A percentile compares a stretch with the other conserved stretches of the same genome.
Conservation (phyloP, 2,329 filamentous ascomycete genomes). For the Didymella glomerata region DNA sequence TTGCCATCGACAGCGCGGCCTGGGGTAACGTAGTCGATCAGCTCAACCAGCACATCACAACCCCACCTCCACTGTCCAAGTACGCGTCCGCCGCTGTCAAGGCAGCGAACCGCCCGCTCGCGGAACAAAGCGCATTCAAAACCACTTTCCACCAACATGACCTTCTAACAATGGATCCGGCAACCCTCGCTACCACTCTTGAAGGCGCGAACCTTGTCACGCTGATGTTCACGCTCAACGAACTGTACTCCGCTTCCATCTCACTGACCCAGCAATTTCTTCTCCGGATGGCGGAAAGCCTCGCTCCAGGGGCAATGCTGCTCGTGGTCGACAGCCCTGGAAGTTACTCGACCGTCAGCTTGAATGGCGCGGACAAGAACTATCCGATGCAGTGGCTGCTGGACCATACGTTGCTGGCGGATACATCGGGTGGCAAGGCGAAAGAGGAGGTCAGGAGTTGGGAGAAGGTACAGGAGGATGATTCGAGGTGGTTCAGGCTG, state of each 20-base stretch:
- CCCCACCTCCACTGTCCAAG: slow-evolving; percentile 56
- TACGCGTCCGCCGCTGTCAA: slow-evolving; percentile 59
- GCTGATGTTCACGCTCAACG: slow-evolving; percentile 93
- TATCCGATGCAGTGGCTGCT: slow-evolving; percentile 97
- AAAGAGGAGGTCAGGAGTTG: slow-evolving; percentile 57
- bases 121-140: slow-evolving; percentile 40
- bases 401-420: slow-evolving; percentile 76
- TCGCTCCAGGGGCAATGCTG: slow-evolving; percentile 70
- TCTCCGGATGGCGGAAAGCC: slow-evolving; percentile 68
- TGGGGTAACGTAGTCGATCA: slow-evolving; percentile 72
- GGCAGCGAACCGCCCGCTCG: slow-evolving; percentile 52
- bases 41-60: slow-evolving; percentile 66
- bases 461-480: slow-evolving; percentile 77
- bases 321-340: slow-evolving; percentile 93
- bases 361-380: slow-evolving; percentile 65
- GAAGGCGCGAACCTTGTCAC: slow-evolving; percentile 67
- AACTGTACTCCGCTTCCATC: slow-evolving; percentile 83
- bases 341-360: slow-evolving; percentile 83
- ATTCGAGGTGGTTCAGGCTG: slow-evolving; percentile 86
- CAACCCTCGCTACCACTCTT: slow-evolving; percentile 47
- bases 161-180: slow-evolving; percentile 55
- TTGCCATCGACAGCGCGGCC: slow-evolving; percentile 81
- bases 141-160: slow-evolving; percentile 61
- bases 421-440: slow-evolving; percentile 22
- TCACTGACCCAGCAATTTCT: slow-evolving; percentile 80